Evolutionary conservation across 441 rosid genomes (phyloP), one percentile per base, ranked within the genome.

Genomic region (Rhodomyrtus psidioides): DNA sequence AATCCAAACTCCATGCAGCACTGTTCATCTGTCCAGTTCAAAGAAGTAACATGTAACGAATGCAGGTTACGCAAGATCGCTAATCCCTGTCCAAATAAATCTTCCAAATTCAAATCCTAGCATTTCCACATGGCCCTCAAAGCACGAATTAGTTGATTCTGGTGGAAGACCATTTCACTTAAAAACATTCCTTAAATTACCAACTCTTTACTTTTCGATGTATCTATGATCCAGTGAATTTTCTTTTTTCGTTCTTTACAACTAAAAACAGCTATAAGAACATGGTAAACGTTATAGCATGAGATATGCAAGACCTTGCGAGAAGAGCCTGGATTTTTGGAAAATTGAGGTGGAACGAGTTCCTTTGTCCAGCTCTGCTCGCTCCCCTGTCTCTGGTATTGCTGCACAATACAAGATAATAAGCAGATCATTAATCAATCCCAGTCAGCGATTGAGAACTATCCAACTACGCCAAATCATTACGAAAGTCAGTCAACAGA

Each of bases 1-100:
- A 88, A 88, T 93, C 90, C 86, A 83, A 83, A 88, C 57, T 91
- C 88, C 87, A 88, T 86, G 85, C 88, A 28, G 92, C 89, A 82
- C 88, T 92, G 88, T 89, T 90, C 90, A 93, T 94, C 99, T 97
- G 99, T 95, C 95, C 93, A 94, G 88, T 96, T 94, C 94, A 94
- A 94, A 60, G 30, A 53, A 27, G 84, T 44, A 34, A 51, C 57
- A 27, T 84, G 17, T 65, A 84, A 59, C 8, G 6, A 60, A 30
- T 17, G 84, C 79, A 39, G 23, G n/a, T 12, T 6, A 70, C 49
- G 21, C 51, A 21, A 12, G n/a, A 70, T 21, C 27, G 46, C 19
- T 39, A 46, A 27, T 27, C 46, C 24, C 84, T 28, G 84, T 19
- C 58, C 59, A 6, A n/a, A 24, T 54, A 53, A 53, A 30, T 56